Percentiles rank a stretch among this genome's conserved stretches.
These are phyloP conservation scores for Myxozyma melibiosi DNA, from an alignment of 805 yeast species.

Conservation along the genomic window DNA sequence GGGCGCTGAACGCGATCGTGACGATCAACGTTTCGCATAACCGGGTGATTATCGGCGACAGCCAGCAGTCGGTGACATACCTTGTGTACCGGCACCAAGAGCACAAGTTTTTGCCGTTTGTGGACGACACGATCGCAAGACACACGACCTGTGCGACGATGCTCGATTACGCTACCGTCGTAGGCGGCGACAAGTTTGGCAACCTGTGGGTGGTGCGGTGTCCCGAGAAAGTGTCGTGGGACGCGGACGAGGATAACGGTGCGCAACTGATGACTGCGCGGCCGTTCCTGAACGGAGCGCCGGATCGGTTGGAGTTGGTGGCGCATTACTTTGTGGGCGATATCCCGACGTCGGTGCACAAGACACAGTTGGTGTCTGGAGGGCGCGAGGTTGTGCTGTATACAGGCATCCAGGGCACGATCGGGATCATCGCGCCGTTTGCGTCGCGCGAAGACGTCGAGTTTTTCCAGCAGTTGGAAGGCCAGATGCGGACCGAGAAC, in stretches of 20 bases:
- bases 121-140: conserved; percentile 69
- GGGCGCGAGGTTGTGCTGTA: conserved; percentile 70
- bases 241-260: conserved; percentile 56
- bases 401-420: conserved; percentile 77
- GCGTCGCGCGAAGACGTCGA: conserved; percentile 61
- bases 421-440: conserved; percentile 75
- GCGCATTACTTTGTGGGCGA: conserved; percentile 72
- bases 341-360: conserved; percentile 62
- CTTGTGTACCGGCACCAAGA: conserved; percentile 53
- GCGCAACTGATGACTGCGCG: conserved; percentile 44
- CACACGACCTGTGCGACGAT: conserved; percentile 62
- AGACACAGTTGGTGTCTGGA: conserved; percentile 57
- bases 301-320: conserved; percentile 53
- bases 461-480: conserved; percentile 60
- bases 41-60: conserved; percentile 71
- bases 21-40: conserved; percentile 58
- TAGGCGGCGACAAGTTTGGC: conserved; percentile 89
- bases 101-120: conserved; percentile 57
- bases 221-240: conserved; percentile 51
- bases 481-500: conserved; percentile 38
- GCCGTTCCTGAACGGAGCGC: conserved; percentile 52
- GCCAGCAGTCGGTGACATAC: conserved; percentile 63
- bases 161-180: conserved; percentile 73
- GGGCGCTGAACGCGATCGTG: conserved; percentile 53
- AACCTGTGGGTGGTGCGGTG: conserved; percentile 69